Percentiles rank a stretch among this genome's conserved stretches.
phyloP scores from a whole-genome alignment of 176 grass and related monocot species.

The Chrysopogon serrulatus region DNA sequence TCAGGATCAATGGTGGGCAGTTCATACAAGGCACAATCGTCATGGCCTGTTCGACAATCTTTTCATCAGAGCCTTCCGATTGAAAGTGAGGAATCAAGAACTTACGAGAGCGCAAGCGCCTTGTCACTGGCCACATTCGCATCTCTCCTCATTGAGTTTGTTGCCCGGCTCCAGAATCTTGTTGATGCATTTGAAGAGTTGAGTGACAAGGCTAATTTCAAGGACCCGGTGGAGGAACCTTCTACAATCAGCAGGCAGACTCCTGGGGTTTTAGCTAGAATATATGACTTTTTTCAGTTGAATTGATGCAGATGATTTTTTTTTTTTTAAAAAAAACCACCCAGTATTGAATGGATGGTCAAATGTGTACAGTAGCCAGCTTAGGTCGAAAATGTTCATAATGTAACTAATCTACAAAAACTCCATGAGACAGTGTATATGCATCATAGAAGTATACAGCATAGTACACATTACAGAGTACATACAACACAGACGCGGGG shows the following conservation, averaged over 20 bases:
- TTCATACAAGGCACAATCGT: constrained; percentile 26
- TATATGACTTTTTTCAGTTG: constrained; percentile 15
- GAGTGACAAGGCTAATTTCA: constrained; percentile 66
- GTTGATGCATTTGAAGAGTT: constrained; percentile 76
- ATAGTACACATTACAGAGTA: constrained; percentile 20
- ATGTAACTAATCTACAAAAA: not conserved
- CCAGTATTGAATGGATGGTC: not conserved
- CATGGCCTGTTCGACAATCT: constrained; percentile 58
- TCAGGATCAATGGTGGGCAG: constrained; percentile 19
- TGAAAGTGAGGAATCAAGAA: constrained; percentile 40
- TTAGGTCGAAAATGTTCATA: constrained; percentile 3
- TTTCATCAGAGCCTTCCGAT: constrained; percentile 22
- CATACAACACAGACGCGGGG: constrained; percentile 2
- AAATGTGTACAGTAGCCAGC: constrained; percentile 1
- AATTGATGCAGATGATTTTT: constrained; percentile 26
- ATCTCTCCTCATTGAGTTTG: constrained; percentile 90
- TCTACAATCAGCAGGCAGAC: not conserved
- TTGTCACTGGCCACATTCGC: constrained; percentile 84
- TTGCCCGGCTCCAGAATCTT: constrained; percentile 74
- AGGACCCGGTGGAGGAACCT: constrained; percentile 62
- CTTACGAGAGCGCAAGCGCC: constrained; percentile 84
- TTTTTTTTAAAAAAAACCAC: not conserved
- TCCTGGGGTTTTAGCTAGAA: constrained; percentile 18
- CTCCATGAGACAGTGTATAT: not conserved
- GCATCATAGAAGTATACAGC: constrained; percentile 33